Evolutionary conservation across 1,284 basidiomycete species (phyloP).

Genomic region (Marasmius oreades): DNA sequence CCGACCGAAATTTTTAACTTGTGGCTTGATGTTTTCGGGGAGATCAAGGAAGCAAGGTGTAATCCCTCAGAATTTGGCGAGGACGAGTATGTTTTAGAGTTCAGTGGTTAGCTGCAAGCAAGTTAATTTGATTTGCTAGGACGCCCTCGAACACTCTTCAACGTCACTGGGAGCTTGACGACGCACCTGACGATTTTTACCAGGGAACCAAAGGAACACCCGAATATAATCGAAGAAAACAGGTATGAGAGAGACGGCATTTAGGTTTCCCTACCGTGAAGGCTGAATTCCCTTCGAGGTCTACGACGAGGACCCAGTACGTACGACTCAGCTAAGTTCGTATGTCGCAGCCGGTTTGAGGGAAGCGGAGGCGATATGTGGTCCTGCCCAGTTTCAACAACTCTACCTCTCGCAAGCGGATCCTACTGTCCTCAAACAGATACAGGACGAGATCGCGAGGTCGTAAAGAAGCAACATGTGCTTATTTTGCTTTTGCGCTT

Average conservation of each 20-base stretch:
- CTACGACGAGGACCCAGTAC: constrained; percentile 66
- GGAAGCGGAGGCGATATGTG: constrained; percentile 56
- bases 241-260: constrained; percentile 37
- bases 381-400: constrained; percentile 53
- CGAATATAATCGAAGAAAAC: constrained; percentile 67
- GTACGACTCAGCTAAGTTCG: constrained; percentile 54
- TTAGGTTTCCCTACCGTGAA: not conserved
- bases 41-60: constrained; percentile 69
- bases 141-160: constrained; percentile 36
- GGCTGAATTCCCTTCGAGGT: constrained; percentile 38
- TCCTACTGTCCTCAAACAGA: constrained; percentile 63
- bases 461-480: too few species aligned
- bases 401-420: constrained; percentile 65
- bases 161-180: constrained; percentile 66
- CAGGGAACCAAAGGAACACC: constrained; percentile 58
- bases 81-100: constrained; percentile 10
- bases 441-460: constrained; percentile 48
- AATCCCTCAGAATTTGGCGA: constrained; percentile 37
- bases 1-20: constrained; percentile 80
- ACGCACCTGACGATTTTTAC: constrained; percentile 52
- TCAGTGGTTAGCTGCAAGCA: not conserved
- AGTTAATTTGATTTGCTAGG: not conserved
- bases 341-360: constrained; percentile 56
- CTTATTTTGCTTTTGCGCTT: too few species aligned
- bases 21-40: constrained; percentile 88